Percentiles rank a stretch among this genome's conserved stretches.
These are phyloP conservation scores for Yamadazyma phyllophila DNA, from an alignment of 805 yeast genomes.

Conservation along the genomic window DNA sequence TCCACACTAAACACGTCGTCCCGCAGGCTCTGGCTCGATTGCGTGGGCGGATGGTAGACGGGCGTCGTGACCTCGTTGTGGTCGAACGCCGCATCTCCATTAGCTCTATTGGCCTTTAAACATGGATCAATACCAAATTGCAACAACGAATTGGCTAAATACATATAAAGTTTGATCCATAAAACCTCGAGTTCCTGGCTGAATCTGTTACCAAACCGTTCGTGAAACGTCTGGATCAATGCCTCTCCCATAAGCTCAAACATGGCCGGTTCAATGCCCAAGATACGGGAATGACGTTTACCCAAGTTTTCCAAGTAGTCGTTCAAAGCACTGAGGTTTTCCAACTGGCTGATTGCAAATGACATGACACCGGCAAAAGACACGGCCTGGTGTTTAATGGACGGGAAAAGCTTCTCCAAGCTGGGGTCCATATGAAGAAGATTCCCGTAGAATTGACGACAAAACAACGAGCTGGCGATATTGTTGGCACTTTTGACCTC, in stretches of 20 bases:
- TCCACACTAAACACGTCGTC: slow-evolving; percentile 13
- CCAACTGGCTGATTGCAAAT: slow-evolving; percentile 62
- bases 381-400: slow-evolving; percentile 74
- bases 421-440: slow-evolving; percentile 58
- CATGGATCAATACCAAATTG: slow-evolving; percentile 59
- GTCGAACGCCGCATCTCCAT: slow-evolving; percentile 9
- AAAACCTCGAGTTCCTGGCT: slow-evolving; percentile 61
- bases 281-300: slow-evolving; percentile 69
- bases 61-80: slow-evolving; percentile 8
- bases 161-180: slow-evolving; percentile 70
- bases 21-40: neutral
- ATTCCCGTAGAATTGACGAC: slow-evolving; percentile 74
- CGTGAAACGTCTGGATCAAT: slow-evolving; percentile 62
- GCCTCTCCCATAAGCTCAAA: slow-evolving; percentile 76
- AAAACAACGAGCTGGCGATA: slow-evolving; percentile 54
- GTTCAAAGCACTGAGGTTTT: slow-evolving; percentile 54
- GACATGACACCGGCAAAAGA: slow-evolving; percentile 78
- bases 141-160: slow-evolving; percentile 63
- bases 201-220: slow-evolving; percentile 54
- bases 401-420: slow-evolving; percentile 66
- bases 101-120: slow-evolving; percentile 16
- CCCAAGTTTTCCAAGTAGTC: slow-evolving; percentile 63
- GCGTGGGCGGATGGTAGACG: neutral
- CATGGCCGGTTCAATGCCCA: slow-evolving; percentile 67
- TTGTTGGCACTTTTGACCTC: slow-evolving; percentile 16